phyloP scores from a whole-genome alignment of 1,284 basidiomycete species.

The Pseudozyma tsukubaensis region DNA sequence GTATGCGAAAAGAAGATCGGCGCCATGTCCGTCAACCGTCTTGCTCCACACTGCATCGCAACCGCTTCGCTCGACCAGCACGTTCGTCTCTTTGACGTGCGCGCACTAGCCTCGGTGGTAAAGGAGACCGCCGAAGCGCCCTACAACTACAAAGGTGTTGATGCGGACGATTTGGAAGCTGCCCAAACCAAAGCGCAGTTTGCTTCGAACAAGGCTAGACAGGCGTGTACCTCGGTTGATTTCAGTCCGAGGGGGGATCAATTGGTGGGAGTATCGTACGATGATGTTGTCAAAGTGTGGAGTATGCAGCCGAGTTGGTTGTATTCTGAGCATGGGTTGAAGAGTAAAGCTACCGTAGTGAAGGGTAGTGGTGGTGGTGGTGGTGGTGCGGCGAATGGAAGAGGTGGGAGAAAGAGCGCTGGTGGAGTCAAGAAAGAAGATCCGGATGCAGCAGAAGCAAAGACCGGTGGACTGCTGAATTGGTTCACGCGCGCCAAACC shows the following conservation, averaged over 20 bases:
- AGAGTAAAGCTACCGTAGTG: conserved; percentile 20
- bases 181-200: conserved; percentile 53
- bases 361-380: conserved; percentile 6
- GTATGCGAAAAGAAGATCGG: conserved; percentile 68
- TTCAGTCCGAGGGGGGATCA: conserved; percentile 60
- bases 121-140: conserved; percentile 46
- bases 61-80: conserved; percentile 65
- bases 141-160: conserved; percentile 52
- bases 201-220: conserved; percentile 36
- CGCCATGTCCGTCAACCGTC: conserved; percentile 61
- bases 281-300: conserved; percentile 62
- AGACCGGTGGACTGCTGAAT: conserved; percentile 14
- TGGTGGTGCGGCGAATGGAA: not conserved
- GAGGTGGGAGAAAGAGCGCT: conserved; percentile 5
- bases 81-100: conserved; percentile 63
- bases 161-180: conserved; percentile 39
- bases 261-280: conserved; percentile 62
- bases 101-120: conserved; percentile 44
- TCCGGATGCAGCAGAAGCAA: not conserved
- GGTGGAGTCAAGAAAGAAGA: conserved; percentile 36
- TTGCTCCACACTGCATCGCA: conserved; percentile 57
- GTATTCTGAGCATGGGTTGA: conserved; percentile 29
- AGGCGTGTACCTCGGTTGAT: conserved; percentile 65
- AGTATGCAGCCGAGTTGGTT: conserved; percentile 33
- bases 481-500: conserved; percentile 27